Evolutionary conservation across 2,329 filamentous ascomycete genomes (phyloP), one percentile per base, ranked within the genome.

Genomic region (Penicillium corylophilum): DNA sequence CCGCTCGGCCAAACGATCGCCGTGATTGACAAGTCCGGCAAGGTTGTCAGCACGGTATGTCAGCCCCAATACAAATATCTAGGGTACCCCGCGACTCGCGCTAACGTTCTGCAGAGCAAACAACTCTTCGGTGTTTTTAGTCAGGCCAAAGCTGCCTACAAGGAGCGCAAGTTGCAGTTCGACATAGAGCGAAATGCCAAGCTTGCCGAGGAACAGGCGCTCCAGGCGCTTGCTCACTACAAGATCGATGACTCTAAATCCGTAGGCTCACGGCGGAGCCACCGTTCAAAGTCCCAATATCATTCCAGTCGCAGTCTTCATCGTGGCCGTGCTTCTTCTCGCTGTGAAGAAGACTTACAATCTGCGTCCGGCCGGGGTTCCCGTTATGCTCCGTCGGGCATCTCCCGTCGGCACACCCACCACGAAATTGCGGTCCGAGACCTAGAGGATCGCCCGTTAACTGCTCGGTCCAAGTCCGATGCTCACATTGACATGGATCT

Each of bases 91-190:
- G 16, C 8, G 15, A 53, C 66, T 45, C 43, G 47, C 50, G 40
- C 58, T 61, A 41, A 61, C 47, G 43, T 40, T 39, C 38, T 41
- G 31, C 66, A 95, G 90, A 90, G 90, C 67, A 96, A 95, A 75
- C 89, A 96, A 64, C 79, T 97, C 22, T 83, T 95, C 66, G 87
- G 85, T 68, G 87, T 96, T 67, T 95, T 95, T 80, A 95, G 90
- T 71, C 91, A 96, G 69, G 93, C 92, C 57, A 90, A 90, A 69
- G 84, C 86, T 48, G 89, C 89, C 52, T 97, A 97, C 74, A 82
- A 86, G 51, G 90, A 95, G 66, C 89, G 89, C 67, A 96, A 95
- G 71, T 87, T 89, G 6, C 85, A 91, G 61, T 81, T 96, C 63
- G 85, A 85, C 69, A 84, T 86, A 18, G 84, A 89, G 60, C 82